Evolutionary conservation across 2,329 filamentous ascomycete species (phyloP).

Genomic region (Aspergillus transmontanensis): DNA sequence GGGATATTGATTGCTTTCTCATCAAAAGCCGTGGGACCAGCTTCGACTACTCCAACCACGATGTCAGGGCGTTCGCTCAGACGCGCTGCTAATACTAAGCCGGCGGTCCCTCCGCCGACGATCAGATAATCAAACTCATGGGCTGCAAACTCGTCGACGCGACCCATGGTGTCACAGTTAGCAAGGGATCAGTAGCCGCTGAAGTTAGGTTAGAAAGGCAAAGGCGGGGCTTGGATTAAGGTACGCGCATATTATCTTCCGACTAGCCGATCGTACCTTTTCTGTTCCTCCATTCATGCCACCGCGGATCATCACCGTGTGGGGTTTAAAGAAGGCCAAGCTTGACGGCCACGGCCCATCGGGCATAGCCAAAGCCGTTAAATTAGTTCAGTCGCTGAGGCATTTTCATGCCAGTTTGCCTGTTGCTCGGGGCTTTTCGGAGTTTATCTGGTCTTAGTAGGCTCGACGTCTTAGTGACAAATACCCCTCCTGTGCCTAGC

Average conservation of each 20-base stretch:
- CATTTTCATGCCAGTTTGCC: too few relatives aligned
- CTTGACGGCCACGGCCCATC: too few relatives aligned
- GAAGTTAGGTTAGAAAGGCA: background rate
- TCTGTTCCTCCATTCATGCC: background rate
- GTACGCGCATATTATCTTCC: background rate
- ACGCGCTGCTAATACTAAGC: conserved; percentile 45
- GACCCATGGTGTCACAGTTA: background rate
- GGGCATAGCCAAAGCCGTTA: too few relatives aligned
- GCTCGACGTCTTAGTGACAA: too few relatives aligned
- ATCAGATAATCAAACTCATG: conserved; percentile 35
- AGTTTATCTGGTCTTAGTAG: too few relatives aligned
- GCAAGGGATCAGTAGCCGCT: background rate
- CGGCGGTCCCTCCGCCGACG: conserved; percentile 56
- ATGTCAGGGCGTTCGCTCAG: conserved; percentile 44
- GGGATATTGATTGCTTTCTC: conserved; percentile 30
- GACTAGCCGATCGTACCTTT: background rate
- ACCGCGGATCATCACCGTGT: background rate
- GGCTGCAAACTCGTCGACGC: background rate
- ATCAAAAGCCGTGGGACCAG: conserved; percentile 37
- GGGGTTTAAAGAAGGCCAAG: background rate
- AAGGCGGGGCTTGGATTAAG: background rate
- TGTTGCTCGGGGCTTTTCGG: too few relatives aligned
- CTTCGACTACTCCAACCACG: conserved; percentile 51
- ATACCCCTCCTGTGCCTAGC: too few relatives aligned
- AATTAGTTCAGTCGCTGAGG: too few relatives aligned